Conservation (phyloP, 2,329 filamentous ascomycete genomes). For the Cylindrodendrum hubeiense region DNA sequence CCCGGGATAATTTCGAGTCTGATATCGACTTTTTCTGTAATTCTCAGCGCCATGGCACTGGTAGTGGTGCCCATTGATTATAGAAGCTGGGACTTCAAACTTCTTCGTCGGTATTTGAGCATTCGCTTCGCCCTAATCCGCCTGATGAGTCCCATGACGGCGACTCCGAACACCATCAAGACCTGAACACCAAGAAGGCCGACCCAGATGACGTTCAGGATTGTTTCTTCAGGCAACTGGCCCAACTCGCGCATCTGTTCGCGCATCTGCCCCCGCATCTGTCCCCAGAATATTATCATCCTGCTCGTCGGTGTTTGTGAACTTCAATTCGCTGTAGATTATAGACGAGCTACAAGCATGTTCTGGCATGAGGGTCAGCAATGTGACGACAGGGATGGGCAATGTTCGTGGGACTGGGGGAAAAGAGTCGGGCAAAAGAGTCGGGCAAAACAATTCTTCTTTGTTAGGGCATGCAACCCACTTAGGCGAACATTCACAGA, state of each 20-base stretch:
- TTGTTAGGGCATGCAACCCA: slow-evolving; percentile 14
- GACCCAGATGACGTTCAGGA: slow-evolving; percentile 62
- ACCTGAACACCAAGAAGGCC: slow-evolving; percentile 60
- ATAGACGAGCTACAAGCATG: slow-evolving; percentile 39
- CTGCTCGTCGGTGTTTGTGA: slow-evolving; percentile 31
- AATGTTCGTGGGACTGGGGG: background rate
- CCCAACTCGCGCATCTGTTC: slow-evolving; percentile 27
- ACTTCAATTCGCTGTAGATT: slow-evolving; percentile 26
- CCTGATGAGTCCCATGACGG: slow-evolving; percentile 47
- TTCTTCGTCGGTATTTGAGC: slow-evolving; percentile 24
- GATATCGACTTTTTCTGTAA: background rate
- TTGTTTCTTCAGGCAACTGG: slow-evolving; percentile 45
- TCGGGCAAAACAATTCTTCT: background rate
- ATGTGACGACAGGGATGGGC: background rate
- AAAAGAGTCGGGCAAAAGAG: background rate
- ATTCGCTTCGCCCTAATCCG: slow-evolving; percentile 36
- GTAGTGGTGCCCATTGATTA: background rate
- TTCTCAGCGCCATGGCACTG: background rate
- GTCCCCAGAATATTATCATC: slow-evolving; percentile 17
- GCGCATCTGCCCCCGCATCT: slow-evolving; percentile 2
- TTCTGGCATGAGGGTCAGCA: slow-evolving; percentile 28
- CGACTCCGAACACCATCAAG: slow-evolving; percentile 57
- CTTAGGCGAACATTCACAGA: background rate
- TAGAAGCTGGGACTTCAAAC: slow-evolving; percentile 7
- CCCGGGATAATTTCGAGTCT: background rate